Percentiles rank a stretch among this genome's conserved stretches.
Conservation (phyloP, 1,284 basidiomycete species). For the Rhodotorula sp. region DNA sequence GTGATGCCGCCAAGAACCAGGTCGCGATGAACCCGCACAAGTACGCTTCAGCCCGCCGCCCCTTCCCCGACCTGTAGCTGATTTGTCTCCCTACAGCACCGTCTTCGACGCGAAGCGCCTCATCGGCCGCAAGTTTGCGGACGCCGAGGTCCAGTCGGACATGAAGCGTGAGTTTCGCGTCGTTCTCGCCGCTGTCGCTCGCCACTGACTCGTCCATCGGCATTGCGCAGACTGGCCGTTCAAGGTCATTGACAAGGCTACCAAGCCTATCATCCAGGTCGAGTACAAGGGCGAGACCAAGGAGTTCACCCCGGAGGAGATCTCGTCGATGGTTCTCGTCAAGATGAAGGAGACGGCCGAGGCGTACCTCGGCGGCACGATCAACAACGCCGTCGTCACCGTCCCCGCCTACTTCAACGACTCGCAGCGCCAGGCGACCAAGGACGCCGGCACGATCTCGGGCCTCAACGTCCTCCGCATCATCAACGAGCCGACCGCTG, state of each 20-base stretch:
- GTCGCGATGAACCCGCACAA: conserved; percentile 65
- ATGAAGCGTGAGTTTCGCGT: conserved; percentile 64
- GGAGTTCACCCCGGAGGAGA: conserved; percentile 92
- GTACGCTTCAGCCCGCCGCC: not conserved
- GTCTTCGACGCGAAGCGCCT: conserved; percentile 89
- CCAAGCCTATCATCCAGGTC: conserved; percentile 86
- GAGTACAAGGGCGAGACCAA: conserved; percentile 89
- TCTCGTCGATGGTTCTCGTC: conserved; percentile 89
- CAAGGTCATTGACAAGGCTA: conserved; percentile 74
- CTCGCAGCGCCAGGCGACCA: conserved; percentile 92
- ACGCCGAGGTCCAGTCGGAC: conserved; percentile 89
- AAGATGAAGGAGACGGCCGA: conserved; percentile 99
- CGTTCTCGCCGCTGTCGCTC: too few relatives aligned
- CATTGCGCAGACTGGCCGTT: conserved; percentile 64
- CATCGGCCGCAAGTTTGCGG: conserved; percentile 80
- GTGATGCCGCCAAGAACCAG: conserved; percentile 79
- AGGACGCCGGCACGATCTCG: conserved; percentile 87
- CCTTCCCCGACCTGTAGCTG: not conserved
- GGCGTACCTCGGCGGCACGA: conserved; percentile 83
- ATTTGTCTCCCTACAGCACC: conserved; percentile 53
- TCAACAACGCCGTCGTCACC: conserved; percentile 68
- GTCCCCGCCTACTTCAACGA: conserved; percentile 98
- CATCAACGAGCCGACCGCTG: conserved; percentile 94
- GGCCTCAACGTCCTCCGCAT: conserved; percentile 93
- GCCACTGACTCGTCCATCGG: not conserved